Percentiles rank a stretch among this genome's conserved stretches.
phyloP scores from a whole-genome alignment of 139 green algal species.

The Chlamydomonas eustigma region DNA sequence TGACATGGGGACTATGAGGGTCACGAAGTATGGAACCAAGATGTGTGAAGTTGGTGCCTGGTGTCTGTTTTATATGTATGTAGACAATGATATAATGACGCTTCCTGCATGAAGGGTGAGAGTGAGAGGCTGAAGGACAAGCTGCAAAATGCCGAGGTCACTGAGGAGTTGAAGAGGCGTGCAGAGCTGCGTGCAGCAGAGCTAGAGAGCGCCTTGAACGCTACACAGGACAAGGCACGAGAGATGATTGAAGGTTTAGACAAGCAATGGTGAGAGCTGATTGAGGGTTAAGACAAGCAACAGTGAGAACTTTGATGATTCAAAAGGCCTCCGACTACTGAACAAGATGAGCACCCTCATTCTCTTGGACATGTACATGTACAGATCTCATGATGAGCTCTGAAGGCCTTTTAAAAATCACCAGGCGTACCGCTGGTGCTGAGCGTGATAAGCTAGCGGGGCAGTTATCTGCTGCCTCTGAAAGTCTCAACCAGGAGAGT shows the following conservation, averaged over 20 bases:
- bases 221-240: slow-evolving; percentile 12
- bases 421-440: slow-evolving; percentile 14
- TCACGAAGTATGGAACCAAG: not conserved
- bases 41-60: not conserved
- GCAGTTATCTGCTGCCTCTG: not conserved
- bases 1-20: not conserved
- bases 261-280: slow-evolving; percentile 19
- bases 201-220: slow-evolving; percentile 20
- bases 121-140: not conserved
- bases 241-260: slow-evolving; percentile 15
- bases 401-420: too few species aligned
- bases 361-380: too few species aligned
- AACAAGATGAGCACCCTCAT: too few species aligned
- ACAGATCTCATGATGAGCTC: too few species aligned
- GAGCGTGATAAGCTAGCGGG: not conserved
- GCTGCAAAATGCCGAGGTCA: slow-evolving; percentile 4
- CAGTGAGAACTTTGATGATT: too few species aligned
- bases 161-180: slow-evolving; percentile 1
- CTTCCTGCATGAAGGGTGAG: slow-evolving; percentile 17
- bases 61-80: not conserved
- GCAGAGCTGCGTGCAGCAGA: slow-evolving; percentile 16
- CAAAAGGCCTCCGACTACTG: too few species aligned
- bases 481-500: slow-evolving; percentile 11
- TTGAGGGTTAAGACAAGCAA: too few species aligned
- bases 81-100: too few species aligned